A percentile compares a stretch with the other conserved stretches of the same genome.
These are phyloP conservation scores for Graphilbum ipis-grandicollis DNA, from an alignment of 2,329 filamentous ascomycete genomes.

Conservation along the genomic window DNA sequence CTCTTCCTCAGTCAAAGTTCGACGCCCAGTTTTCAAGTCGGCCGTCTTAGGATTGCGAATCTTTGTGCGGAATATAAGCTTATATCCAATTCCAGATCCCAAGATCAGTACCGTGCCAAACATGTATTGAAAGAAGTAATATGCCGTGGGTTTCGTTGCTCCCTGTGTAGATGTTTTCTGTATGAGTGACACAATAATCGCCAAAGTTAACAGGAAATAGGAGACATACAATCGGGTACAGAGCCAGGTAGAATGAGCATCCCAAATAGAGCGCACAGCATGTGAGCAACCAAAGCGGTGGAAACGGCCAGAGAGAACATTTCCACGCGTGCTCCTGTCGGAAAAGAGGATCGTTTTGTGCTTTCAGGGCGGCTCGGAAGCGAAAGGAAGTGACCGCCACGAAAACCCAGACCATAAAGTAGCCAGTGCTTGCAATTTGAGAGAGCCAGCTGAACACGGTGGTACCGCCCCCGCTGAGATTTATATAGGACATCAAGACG, in stretches of 20 bases:
- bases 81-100: background rate
- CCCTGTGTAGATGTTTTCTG: background rate
- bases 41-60: background rate
- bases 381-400: conserved; percentile 2
- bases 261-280: conserved; percentile 2
- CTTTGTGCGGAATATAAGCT: background rate
- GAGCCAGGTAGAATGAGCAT: conserved; percentile 3
- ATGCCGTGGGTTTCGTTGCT: conserved; percentile 1
- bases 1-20: background rate
- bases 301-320: conserved; percentile 1
- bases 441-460: conserved; percentile 46
- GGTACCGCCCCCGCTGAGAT: conserved; percentile 23
- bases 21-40: conserved; percentile 1
- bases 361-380: conserved; percentile 3
- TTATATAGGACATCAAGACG: conserved; percentile 21
- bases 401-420: conserved; percentile 5
- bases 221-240: conserved; percentile 3
- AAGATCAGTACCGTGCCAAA: conserved; percentile 2
- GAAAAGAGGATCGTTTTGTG: conserved; percentile 2
- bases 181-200: too few species aligned
- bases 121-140: conserved; percentile 5
- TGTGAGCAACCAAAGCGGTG: conserved; percentile 1
- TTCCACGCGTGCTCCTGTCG: conserved; percentile 1
- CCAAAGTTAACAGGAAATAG: too few species aligned
- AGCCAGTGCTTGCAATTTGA: conserved; percentile 4